Evolutionary conservation across 129 eudicot species (phyloP).

Genomic region (Flaveria trinervia): DNA sequence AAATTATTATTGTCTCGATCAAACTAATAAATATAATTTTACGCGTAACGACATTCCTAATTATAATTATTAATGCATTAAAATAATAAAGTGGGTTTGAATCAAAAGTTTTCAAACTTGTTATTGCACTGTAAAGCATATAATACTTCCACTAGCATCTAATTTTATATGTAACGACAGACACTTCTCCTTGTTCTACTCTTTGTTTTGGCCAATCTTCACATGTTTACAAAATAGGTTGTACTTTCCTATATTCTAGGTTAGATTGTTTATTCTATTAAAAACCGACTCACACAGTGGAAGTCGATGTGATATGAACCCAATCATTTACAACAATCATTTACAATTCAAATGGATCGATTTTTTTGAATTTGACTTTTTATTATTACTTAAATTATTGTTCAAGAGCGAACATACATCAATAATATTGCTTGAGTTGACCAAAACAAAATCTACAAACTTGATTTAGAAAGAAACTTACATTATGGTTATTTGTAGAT

Average conservation of each 20-base stretch:
- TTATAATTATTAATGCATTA: conserved; percentile 25
- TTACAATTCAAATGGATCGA: too few relatives aligned
- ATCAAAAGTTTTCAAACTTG: conserved; percentile 15
- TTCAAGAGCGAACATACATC: too few relatives aligned
- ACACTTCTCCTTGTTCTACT: conserved; percentile 33
- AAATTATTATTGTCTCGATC: conserved; percentile 27
- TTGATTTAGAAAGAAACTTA: too few relatives aligned
- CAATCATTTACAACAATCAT: too few relatives aligned
- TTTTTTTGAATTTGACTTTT: neutral
- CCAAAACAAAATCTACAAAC: too few relatives aligned
- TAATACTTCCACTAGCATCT: conserved; percentile 14
- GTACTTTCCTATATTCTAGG: neutral
- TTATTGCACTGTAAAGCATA: neutral
- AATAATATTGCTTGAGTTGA: too few relatives aligned
- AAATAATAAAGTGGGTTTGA: conserved; percentile 18
- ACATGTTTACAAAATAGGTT: neutral
- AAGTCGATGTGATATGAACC: too few relatives aligned
- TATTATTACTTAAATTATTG: too few relatives aligned
- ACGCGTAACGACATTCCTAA: conserved; percentile 39
- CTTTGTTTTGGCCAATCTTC: conserved; percentile 31
- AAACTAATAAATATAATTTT: conserved; percentile 15
- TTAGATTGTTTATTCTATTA: too few relatives aligned
- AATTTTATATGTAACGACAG: conserved; percentile 25
- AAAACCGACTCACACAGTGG: neutral
- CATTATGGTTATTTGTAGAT: too few relatives aligned